Percentiles rank a stretch among this genome's conserved stretches.
These are phyloP conservation scores for Metschnikowia koreensis DNA, from an alignment of 805 yeast genomes.

Conservation along the genomic window DNA sequence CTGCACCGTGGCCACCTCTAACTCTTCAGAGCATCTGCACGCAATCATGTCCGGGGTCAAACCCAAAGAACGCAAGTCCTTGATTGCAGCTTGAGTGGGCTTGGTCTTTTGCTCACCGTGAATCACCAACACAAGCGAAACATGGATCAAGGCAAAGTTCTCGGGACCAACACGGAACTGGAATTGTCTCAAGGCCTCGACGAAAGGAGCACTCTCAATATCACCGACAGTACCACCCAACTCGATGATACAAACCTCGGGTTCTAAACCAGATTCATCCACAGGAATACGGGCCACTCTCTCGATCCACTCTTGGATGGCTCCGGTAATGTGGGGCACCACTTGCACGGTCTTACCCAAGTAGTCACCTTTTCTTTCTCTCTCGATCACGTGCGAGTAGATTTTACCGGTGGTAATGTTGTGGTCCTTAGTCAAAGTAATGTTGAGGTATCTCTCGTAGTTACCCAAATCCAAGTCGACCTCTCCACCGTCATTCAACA, in stretches of 20 bases:
- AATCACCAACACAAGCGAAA: conserved; percentile 94
- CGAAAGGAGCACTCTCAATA: conserved; percentile 97
- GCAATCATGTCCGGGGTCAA: conserved; percentile 96
- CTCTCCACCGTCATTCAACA: conserved; percentile 97
- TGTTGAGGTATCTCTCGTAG: conserved; percentile 93
- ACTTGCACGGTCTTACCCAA: conserved; percentile 99
- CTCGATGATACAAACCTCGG: conserved; percentile 96
- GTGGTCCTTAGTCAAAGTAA: conserved; percentile 89
- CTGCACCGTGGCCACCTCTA: conserved; percentile 82
- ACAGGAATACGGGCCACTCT: conserved; percentile 89
- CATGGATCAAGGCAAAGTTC: conserved; percentile 94
- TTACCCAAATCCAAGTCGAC: conserved; percentile 97
- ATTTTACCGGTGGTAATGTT: conserved; percentile 98
- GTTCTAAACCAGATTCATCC: conserved; percentile 81
- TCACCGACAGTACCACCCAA: conserved; percentile 99
- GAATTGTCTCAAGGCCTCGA: conserved; percentile 97
- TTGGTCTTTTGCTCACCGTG: conserved; percentile 99
- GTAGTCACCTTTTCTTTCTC: conserved; percentile 95
- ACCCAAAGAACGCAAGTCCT: conserved; percentile 93
- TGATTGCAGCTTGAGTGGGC: conserved; percentile 99
- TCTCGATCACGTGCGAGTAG: conserved; percentile 89
- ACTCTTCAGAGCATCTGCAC: conserved; percentile 86
- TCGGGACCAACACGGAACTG: conserved; percentile 95
- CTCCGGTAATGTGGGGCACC: conserved; percentile 96
- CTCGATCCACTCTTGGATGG: conserved; percentile 98